Base-by-base conservation (phyloP, 2,329 filamentous ascomycete genomes). In the Arthrinium phaeospermum region DNA sequence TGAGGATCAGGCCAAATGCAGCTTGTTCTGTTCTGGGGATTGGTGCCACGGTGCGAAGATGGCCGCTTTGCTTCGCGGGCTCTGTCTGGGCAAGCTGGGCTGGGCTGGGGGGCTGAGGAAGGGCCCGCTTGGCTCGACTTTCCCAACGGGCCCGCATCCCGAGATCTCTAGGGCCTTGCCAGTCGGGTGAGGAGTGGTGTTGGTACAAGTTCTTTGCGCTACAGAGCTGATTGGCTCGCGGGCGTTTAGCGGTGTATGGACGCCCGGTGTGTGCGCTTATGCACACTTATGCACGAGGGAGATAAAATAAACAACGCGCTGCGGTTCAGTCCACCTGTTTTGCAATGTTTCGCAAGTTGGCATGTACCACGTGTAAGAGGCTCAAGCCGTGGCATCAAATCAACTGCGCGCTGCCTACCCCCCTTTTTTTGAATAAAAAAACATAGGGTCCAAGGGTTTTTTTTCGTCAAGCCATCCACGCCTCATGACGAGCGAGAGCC, bases 281-380 rank as follows among this genome's bases (percentile, higher is more conserved):
- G 34, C 57, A 64, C 30, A 30, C 57, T 64, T 64, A 64, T 64
- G 57, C 57, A 64, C 34, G 22, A 30, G 13, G n/a, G 57, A 41
- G 57, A 61, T 41, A 22, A 34, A 57, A 61, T 64, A 41, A 64
- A 64, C 57, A 64, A 64, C 57, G 57, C 57, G 57, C 57, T 34
- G 57, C 57, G 34, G n/a, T 64, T 19, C 57, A 34, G 41, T 30
- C 57, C 34, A 12, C 30, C 22, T 34, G 24, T 12, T 8, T 61
- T 49, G 19, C 19, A 41, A n/a, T 41, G 57, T 64, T 64, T 64
- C 57, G 34, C 22, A 64, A 64, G 57, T 64, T 64, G 57, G 22
- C 34, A 64, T 64, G 30, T 64, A 64, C 57, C 57, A 64, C 57
- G 57, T 64, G 57, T 64, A n/a, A 64, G 57, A 64, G 57, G 57